These are phyloP conservation scores for Candida arabinofermentans DNA, from an alignment of 805 yeast genomes.

Conservation along the genomic window DNA sequence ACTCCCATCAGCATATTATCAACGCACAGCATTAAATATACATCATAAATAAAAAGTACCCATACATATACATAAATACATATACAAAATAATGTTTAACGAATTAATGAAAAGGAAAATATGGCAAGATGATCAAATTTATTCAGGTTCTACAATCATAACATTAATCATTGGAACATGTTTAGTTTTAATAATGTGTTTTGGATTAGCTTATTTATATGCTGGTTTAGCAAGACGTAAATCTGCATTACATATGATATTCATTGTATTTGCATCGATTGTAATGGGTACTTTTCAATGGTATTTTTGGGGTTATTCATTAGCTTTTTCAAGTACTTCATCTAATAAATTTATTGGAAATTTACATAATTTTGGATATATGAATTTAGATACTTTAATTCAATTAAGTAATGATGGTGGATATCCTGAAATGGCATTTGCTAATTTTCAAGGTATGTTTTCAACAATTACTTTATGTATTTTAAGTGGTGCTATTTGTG, in stretches of 20 bases:
- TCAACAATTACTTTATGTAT: constrained; percentile 89
- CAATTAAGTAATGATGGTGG: constrained; percentile 25
- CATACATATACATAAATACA: background rate
- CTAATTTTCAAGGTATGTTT: constrained; percentile 88
- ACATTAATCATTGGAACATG: constrained; percentile 60
- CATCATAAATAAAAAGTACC: background rate
- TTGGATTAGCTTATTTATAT: constrained; percentile 89
- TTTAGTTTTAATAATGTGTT: constrained; percentile 85
- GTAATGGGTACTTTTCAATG: constrained; percentile 69
- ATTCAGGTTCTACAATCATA: constrained; percentile 44
- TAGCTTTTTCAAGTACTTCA: constrained; percentile 80
- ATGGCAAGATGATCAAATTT: constrained; percentile 24
- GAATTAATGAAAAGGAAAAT: constrained; percentile 19
- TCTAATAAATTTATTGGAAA: constrained; percentile 86
- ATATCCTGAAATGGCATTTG: constrained; percentile 82
- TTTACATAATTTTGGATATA: constrained; percentile 75
- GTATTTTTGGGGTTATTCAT: constrained; percentile 98
- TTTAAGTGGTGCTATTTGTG: constrained; percentile 89
- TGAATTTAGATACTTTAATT: constrained; percentile 51
- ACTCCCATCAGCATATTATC: too few relatives aligned
- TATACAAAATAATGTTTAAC: constrained; percentile 1
- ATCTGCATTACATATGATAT: constrained; percentile 81
- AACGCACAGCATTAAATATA: background rate
- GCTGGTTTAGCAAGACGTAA: constrained; percentile 89
- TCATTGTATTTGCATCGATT: constrained; percentile 72